A percentile compares a stretch with the other conserved stretches of the same genome.
Evolutionary conservation across 2,329 filamentous ascomycete species (phyloP).

Genomic region (Lizonia empirigonia): DNA sequence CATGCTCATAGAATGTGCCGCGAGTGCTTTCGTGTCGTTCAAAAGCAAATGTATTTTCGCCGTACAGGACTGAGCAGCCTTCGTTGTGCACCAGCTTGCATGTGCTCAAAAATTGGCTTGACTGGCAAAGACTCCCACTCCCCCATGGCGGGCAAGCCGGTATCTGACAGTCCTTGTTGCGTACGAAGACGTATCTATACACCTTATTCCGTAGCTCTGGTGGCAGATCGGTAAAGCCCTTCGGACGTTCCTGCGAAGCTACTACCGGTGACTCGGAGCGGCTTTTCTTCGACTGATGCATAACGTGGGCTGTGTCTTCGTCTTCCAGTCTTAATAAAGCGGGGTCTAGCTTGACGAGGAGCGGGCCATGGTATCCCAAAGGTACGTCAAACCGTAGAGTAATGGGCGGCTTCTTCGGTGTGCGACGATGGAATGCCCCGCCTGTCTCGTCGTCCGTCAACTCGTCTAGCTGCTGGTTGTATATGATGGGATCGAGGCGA

Average conservation of each 20-base stretch:
- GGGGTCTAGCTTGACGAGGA: conserved; percentile 51
- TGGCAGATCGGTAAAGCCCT: conserved; percentile 39
- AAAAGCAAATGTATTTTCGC: conserved; percentile 57
- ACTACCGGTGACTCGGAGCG: not conserved
- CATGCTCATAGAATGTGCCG: conserved; percentile 49
- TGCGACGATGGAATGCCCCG: conserved; percentile 22
- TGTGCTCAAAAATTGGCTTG: conserved; percentile 54
- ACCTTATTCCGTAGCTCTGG: conserved; percentile 56
- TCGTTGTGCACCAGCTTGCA: conserved; percentile 54
- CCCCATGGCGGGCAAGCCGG: conserved; percentile 26
- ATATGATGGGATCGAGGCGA: conserved; percentile 41
- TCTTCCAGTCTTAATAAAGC: conserved; percentile 23
- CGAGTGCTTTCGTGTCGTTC: conserved; percentile 46
- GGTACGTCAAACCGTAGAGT: conserved; percentile 55
- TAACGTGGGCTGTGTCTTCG: conserved; percentile 19
- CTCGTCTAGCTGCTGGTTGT: conserved; percentile 35
- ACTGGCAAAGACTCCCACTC: conserved; percentile 46
- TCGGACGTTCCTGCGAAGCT: not conserved
- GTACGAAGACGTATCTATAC: conserved; percentile 53
- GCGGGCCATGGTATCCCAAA: conserved; percentile 52
- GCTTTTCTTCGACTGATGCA: conserved; percentile 23
- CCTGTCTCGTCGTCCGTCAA: conserved; percentile 37
- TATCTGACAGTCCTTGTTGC: conserved; percentile 46
- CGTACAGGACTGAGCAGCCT: conserved; percentile 56
- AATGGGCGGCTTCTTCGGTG: conserved; percentile 34